Evolutionary conservation across 805 yeast species (phyloP), one percentile per base, ranked within the genome.

Genomic region (Wickerhamomyces mucosus): DNA sequence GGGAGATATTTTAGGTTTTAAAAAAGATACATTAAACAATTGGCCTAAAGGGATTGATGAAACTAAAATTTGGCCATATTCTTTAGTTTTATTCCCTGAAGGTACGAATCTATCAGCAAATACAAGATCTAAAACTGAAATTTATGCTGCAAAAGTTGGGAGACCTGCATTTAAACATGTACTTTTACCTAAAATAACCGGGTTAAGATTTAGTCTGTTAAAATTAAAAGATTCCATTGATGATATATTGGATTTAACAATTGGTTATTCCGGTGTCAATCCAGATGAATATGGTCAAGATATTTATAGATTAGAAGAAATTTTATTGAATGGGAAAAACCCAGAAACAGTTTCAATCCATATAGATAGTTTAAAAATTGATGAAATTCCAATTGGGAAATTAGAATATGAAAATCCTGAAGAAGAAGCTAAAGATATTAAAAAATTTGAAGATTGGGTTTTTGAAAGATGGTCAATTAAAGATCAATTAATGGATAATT

Each of bases 71-170:
- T 68, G 73, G 72, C 78, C 81, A 4, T 76, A 78, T 40, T 75
- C 79, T 65, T 53, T 92, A 28, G 57, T 88, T 15, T 54, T 92
- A 18, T 92, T 80, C 57, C 98, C 98, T 2, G 98, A 92, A 55
- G 98, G 98, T 5, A 92, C 98, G 0, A 92, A 85, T 36, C 58
- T 81, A 33, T 76, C 92, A 23, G 65, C 63, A 5, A 67, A 72
- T 37, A 84, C 95, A 2, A 65, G 72, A 29, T 57, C 45, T 4
- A 69, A 71, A 36, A 73, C 88, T 7, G 63, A 61, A 13, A 61
- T 51, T 7, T 92, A 62, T 55, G 79, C 85, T 15, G 56, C 52
- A 6, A 70, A 75, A 40, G 49, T 64, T 16, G 66, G 63, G 5
- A 60, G 59, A 21, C 63, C 70, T 7, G 60, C 65, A 2, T 63